Base-by-base conservation (phyloP, 73 alveolate species). In the Symbiodinium pilosum region DNA sequence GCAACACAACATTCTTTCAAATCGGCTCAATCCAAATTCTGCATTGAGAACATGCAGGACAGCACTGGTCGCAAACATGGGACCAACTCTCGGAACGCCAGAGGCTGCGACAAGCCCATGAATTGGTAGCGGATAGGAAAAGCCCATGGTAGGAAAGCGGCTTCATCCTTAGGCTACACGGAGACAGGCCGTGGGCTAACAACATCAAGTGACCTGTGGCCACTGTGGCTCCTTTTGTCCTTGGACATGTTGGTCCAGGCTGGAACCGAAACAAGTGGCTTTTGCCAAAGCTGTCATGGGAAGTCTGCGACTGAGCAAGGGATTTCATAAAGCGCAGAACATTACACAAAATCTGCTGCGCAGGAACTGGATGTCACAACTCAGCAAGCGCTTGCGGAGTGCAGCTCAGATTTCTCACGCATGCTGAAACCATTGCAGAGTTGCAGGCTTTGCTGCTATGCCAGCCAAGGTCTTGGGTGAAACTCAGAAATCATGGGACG, bases 11-110 rank as follows among this genome's bases (percentile, higher is more conserved):
- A n/a, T n/a, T n/a, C n/a, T n/a, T n/a, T n/a, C n/a, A n/a, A n/a
- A n/a, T n/a, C 73, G 73, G 73, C 73, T 54, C 73, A 4, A n/a
- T n/a, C n/a, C n/a, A n/a, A n/a, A n/a, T n/a, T 11, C 28, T 4
- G 73, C 5, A 30, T 54, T n/a, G 32, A 0, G 26, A 24, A 30
- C 73, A 40, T 59, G 69, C 41, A 87, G 94, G 94, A 43, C 84
- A 43, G 21, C 94, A 87, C 43, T 87, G 94, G 94, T 51, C 69
- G 59, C 94, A 56, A 38, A 87, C 64, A 18, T 87, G 94, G 94
- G 69, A 69, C 41, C 85, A 87, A 43, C 84, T 87, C 14, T 87
- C 85, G 84, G 69, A 52, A 26, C 56, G 85, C 32, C 94, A 87
- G 68, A 87, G 94, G 94, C 6, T 6, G 21, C 59, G 59, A 47